phyloP scores from a whole-genome alignment of 2,329 filamentous ascomycete species.

The Lachnellula hyalina region DNA sequence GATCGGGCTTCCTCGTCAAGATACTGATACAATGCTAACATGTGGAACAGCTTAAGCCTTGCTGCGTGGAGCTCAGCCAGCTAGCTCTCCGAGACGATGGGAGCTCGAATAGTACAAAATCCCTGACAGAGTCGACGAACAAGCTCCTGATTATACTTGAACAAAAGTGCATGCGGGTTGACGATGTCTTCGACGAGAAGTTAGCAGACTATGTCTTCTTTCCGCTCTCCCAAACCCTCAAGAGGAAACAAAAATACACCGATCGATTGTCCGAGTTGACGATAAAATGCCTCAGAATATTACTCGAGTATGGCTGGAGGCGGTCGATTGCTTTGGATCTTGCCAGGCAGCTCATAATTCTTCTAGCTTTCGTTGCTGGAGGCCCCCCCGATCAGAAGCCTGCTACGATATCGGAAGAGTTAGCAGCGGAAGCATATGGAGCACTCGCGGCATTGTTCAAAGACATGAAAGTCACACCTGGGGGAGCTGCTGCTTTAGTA shows the following conservation, averaged over 20 bases:
- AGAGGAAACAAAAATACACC: slow-evolving; percentile 66
- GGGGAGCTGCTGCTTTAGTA: slow-evolving; percentile 45
- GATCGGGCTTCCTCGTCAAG: not conserved
- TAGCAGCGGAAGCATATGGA: slow-evolving; percentile 63
- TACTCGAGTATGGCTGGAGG: slow-evolving; percentile 78
- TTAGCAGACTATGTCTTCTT: slow-evolving; percentile 95
- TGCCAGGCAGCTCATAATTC: slow-evolving; percentile 76
- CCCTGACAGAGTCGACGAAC: slow-evolving; percentile 42
- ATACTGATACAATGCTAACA: slow-evolving; percentile 7
- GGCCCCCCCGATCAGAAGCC: slow-evolving; percentile 56
- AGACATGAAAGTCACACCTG: slow-evolving; percentile 47
- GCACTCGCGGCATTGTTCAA: slow-evolving; percentile 64
- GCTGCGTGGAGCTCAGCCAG: slow-evolving; percentile 55
- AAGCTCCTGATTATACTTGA: slow-evolving; percentile 44
- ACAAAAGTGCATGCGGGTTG: slow-evolving; percentile 36
- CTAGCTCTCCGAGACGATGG: slow-evolving; percentile 46
- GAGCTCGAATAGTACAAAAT: slow-evolving; percentile 36
- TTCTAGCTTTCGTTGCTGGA: slow-evolving; percentile 76
- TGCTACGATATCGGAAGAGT: slow-evolving; percentile 61
- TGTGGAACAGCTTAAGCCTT: slow-evolving; percentile 53
- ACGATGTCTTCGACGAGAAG: slow-evolving; percentile 64
- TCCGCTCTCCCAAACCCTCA: slow-evolving; percentile 80
- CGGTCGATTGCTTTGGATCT: slow-evolving; percentile 64
- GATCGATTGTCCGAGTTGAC: slow-evolving; percentile 69
- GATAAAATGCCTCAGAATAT: slow-evolving; percentile 66